Evolutionary conservation across 176 grass and related monocot species (phyloP), one percentile per base, ranked within the genome.

Genomic region (Alopecurus myosuroides): DNA sequence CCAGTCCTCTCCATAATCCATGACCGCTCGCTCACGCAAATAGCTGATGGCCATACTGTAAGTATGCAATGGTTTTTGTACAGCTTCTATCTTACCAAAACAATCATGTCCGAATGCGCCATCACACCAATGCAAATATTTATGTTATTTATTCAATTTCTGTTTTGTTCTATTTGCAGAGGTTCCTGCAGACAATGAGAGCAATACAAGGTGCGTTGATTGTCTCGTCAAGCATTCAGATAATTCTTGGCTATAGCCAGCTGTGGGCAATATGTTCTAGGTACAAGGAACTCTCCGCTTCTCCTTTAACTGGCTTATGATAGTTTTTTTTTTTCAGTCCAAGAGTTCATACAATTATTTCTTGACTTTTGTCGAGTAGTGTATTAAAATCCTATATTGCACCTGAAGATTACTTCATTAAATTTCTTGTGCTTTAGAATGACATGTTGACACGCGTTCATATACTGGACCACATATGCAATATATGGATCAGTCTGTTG

Each of bases 231-330:
- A 92, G 91, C 88, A 98, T 98, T 86, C 97, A 98, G 67, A 98
- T 98, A 77, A 94, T 98, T 86, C 91, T 98, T 49, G 97, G 97
- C 35, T 95, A 95, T 67, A 98, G 97, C 78, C 93, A 95, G 52
- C 25, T 98, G 62, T 98, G 97, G 97, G 97, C 93, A 87, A 98
- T 98, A 87, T 95, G 89, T 68, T 95, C 97, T 22, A 95, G 97
- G 97, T 98, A 95, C 30, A 76, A 37, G 35, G 25, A 82, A 77
- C 29, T 78, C 81, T 25, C 14, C 14, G 14, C 9, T 70, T 63
- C 61, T 82, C 1, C 37, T 31, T 78, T 30, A 26, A 23, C 64
- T 53, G 11, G 49, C 9, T 28, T 56, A 82, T 56, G 36, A 9
- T 25, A 30, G 31, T 0, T 28, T 44, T 63, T 53, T 0, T 28